Evolutionary conservation across 2,329 filamentous ascomycete species (phyloP).

Genomic region (Cladosporium sp.): DNA sequence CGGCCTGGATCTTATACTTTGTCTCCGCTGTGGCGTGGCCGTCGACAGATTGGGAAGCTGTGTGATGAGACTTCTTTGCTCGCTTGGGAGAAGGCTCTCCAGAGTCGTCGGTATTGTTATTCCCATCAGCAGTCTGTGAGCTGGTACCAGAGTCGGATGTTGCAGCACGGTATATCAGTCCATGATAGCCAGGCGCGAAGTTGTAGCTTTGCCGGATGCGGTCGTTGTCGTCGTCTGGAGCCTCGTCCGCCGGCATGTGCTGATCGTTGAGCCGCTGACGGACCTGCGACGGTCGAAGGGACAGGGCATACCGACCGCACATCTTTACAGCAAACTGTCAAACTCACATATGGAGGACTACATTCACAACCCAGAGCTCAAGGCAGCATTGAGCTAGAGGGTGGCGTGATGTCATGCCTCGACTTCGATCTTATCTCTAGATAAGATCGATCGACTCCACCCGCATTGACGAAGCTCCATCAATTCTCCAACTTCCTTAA

Average conservation of each 20-base stretch:
- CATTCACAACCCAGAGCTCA: neutral
- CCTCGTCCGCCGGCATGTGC: conserved; percentile 62
- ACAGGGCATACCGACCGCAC: conserved; percentile 62
- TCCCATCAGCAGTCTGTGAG: conserved; percentile 8
- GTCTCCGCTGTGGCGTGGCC: conserved; percentile 32
- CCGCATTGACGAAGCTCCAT: neutral
- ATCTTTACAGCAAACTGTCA: conserved; percentile 34
- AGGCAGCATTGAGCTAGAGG: neutral
- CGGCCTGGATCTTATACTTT: conserved; percentile 77
- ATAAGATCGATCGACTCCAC: neutral
- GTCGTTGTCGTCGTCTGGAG: conserved; percentile 70
- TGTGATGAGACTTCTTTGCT: conserved; percentile 20
- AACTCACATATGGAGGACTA: too few relatives aligned
- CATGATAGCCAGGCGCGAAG: conserved; percentile 81
- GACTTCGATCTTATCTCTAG: neutral
- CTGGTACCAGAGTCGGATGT: conserved; percentile 43
- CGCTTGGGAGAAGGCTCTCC: conserved; percentile 22
- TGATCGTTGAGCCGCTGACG: conserved; percentile 66
- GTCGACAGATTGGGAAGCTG: conserved; percentile 14
- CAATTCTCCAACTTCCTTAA: neutral
- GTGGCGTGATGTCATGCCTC: neutral
- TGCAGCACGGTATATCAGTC: conserved; percentile 78
- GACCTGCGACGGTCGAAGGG: conserved; percentile 62
- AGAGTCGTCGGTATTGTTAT: conserved; percentile 16
- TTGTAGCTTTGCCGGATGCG: conserved; percentile 74